Evolutionary conservation across 2,329 filamentous ascomycete species (phyloP).

Genomic region (Hypocrella siamensis): DNA sequence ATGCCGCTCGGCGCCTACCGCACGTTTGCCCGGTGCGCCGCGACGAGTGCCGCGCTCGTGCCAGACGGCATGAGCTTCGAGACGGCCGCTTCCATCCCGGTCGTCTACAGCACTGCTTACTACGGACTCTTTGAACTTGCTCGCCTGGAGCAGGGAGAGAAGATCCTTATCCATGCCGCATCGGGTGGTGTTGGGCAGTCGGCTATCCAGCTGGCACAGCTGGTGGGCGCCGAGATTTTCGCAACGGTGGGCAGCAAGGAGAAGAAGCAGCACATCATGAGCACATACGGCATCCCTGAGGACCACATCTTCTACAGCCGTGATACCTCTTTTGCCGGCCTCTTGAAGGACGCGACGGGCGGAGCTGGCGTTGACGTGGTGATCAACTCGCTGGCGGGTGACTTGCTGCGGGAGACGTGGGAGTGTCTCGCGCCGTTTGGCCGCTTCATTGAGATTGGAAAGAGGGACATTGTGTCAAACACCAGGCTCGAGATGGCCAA

Average conservation of each 20-base stretch:
- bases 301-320: constrained; percentile 14
- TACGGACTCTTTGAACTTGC: constrained; percentile 6
- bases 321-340: constrained; percentile 9
- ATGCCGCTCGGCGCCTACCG: constrained; percentile 13
- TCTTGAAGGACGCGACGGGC: constrained; percentile 10
- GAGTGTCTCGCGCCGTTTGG: constrained; percentile 28
- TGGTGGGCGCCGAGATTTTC: constrained; percentile 11
- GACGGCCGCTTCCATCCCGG: constrained; percentile 11
- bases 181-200: constrained; percentile 14
- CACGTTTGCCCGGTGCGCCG: constrained; percentile 10
- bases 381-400: constrained; percentile 34
- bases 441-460: constrained; percentile 28
- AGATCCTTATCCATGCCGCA: constrained; percentile 15
- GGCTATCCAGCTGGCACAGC: constrained; percentile 11
- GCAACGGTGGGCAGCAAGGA: constrained; percentile 13
- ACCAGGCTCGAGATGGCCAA: constrained; percentile 29
- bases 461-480: constrained; percentile 20
- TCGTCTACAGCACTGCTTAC: constrained; percentile 7
- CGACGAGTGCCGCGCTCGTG: constrained; percentile 3
- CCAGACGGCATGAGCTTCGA: constrained; percentile 10
- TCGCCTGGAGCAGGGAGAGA: constrained; percentile 15
- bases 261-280: constrained; percentile 13
- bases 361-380: constrained; percentile 53
- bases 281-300: constrained; percentile 19
- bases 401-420: constrained; percentile 25